Base-by-base conservation (phyloP, 73 alveolate species). In the Paramecium pentaurelia region DNA sequence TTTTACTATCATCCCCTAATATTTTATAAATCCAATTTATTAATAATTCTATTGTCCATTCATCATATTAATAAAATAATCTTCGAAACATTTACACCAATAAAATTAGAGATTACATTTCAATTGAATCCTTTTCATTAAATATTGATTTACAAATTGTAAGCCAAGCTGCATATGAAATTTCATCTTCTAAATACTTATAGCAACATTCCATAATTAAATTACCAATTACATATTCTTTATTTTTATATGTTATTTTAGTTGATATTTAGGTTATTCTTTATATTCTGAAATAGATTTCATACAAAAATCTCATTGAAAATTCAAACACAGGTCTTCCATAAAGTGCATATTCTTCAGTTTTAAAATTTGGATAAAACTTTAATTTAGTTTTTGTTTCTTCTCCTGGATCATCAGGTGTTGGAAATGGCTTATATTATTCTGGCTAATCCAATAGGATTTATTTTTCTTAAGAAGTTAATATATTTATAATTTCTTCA, bases 311-410 rank as follows among this genome's bases (percentile, higher is more conserved):
- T 73, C 59, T 73, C 36, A 73, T 37, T 16, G 87, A 32, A 40
- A 34, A 73, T 73, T 73, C 87, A 9, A 73, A 34, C 8, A 73
- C 87, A 37, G 87, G 87, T 73, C 87, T 73, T 34, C 18, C 58
- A 73, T 37, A 73, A 11, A 73, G 60, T 1, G 60, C 6, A 73
- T 36, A 73, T 73, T 73, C 60, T 2, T 37, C 58, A 37, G 40
- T 34, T 73, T 73, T 73, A 28, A 37, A 73, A 40, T 73, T 40
- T 73, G 87, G 87, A 36, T 30, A 73, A 73, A 73, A 73, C 34
- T 38, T 32, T 14, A 73, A 30, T 73, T 73, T 73, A 3, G 87
- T 73, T 34, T 34, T 38, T 6, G 58, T 16, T 20, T 73, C 38
- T 1, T 2, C 18, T 18, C 16, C 18, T 36, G 87, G 60, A n/a